Evolutionary conservation across 2,329 filamentous ascomycete genomes (phyloP), one percentile per base, ranked within the genome.

Genomic region (Diaporthe ampelina): DNA sequence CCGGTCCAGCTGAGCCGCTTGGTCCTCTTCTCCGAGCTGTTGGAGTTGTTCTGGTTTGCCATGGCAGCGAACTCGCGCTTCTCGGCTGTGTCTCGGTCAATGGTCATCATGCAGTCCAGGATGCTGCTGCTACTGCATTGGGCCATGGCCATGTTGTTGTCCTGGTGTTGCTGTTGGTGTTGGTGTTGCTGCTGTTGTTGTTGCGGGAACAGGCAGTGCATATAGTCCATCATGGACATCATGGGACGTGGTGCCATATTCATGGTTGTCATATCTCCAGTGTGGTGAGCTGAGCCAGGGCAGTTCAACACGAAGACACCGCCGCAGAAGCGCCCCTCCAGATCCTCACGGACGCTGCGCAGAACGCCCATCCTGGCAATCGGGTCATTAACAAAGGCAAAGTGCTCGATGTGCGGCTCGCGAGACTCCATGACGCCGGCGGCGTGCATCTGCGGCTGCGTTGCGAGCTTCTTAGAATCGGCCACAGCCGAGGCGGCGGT

Each of bases 1-100:
- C 81, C 83, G 0, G 84, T 85, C 84, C 84, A 85, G 78, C 84
- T 85, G 19, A 83, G 79, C 11, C 84, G 79, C 76, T 82, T 82
- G 45, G 73, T 78, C 67, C 79, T 79, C 37, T 75, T 76, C 57
- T 72, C 69, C 2, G 43, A 40, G 48, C 56, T 70, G 19, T 71
- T 70, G n/a, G 75, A 74, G 26, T 76, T 75, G 6, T 81, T 78
- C 74, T 82, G 81, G 73, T 80, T 81, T 6, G 80, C 79, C 77
- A 85, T 81, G 72, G 83, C 84, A 0, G 83, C 81, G 52, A 85
- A 81, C 79, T 85, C 84, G 59, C 84, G 83, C 79, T 82, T 83
- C 78, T 86, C 84, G 50, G 82, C 84, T 37, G 83, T 78, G 72
- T 85, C 83, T 61, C 82, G 81, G 77, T 86, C 84, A 45, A 86